Percentiles rank a stretch among this genome's conserved stretches.
Conservation (phyloP, 768 basidiomycete species). For the Kwoniella heveanensis region DNA sequence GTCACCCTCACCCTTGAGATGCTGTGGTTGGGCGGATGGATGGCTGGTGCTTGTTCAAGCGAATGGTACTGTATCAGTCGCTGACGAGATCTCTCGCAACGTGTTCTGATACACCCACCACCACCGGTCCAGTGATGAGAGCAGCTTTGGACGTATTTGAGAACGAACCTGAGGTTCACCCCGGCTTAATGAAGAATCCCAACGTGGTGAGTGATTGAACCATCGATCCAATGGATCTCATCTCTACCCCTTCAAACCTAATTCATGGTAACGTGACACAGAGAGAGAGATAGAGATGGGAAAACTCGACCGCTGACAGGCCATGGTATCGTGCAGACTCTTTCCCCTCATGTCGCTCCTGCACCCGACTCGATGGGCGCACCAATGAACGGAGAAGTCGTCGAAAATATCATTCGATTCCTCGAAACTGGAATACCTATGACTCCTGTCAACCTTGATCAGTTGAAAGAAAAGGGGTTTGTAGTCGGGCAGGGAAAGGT, state of each 20-base stretch:
- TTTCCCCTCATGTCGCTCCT: conserved; percentile 31
- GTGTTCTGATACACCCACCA: no score
- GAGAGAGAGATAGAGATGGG: no score
- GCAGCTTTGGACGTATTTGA: conserved; percentile 57
- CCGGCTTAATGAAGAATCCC: conserved; percentile 38
- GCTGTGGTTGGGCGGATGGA: no score
- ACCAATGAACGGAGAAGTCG: conserved; percentile 40
- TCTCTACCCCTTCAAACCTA: no score
- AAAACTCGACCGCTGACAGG: no score
- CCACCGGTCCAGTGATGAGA: conserved; percentile 48
- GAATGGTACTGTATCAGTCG: no score
- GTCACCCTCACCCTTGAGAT: no score
- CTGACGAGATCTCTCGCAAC: no score
- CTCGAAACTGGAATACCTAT: conserved; percentile 44
- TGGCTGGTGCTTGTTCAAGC: no score
- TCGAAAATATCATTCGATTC: conserved; percentile 43
- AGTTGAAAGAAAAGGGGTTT: conserved; percentile 10
- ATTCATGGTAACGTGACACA: no score
- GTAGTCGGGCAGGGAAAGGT: not conserved
- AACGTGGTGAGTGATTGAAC: conserved; percentile 35
- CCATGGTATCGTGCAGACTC: no score
- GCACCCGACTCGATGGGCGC: conserved; percentile 28
- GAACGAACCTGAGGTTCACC: conserved; percentile 54
- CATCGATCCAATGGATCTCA: no score
- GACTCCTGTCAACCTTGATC: conserved; percentile 43